These are phyloP conservation scores for Rhodotorula paludigena DNA, from an alignment of 768 basidiomycete genomes.

Conservation along the genomic window DNA sequence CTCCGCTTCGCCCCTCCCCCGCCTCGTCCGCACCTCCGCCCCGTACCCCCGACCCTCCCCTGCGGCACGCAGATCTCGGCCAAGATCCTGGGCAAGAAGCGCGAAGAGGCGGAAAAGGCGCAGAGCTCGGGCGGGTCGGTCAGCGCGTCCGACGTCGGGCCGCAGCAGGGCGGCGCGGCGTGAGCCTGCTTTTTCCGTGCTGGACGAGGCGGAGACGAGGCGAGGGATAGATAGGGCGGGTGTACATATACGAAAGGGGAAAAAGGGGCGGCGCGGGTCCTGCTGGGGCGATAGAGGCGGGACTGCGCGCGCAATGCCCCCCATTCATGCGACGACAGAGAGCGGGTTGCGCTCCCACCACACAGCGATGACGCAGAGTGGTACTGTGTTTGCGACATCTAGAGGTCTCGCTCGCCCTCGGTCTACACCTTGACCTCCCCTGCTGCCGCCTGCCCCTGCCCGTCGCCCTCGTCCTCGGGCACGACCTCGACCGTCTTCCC, in stretches of 20 bases:
- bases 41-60: neutral
- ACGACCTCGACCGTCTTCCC: conserved; percentile 12
- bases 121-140: conserved; percentile 1
- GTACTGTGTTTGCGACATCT: neutral
- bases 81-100: conserved; percentile 32
- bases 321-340: too few species aligned
- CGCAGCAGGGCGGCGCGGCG: too few species aligned
- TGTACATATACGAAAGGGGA: too few species aligned
- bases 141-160: neutral
- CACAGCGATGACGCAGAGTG: too few species aligned
- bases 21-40: neutral
- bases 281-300: too few species aligned
- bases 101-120: conserved; percentile 24
- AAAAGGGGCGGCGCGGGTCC: too few species aligned
- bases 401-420: neutral
- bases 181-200: too few species aligned
- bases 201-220: too few species aligned
- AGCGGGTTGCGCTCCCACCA: too few species aligned
- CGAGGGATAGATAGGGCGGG: too few species aligned
- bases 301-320: too few species aligned
- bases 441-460: neutral
- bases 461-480: neutral
- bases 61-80: conserved; percentile 14
- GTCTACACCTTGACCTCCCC: neutral
- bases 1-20: neutral